A percentile compares a stretch with the other conserved stretches of the same genome.
These are phyloP conservation scores for Phytopythium aichiense DNA, from an alignment of 352 stramenopile genomes.

Conservation along the genomic window DNA sequence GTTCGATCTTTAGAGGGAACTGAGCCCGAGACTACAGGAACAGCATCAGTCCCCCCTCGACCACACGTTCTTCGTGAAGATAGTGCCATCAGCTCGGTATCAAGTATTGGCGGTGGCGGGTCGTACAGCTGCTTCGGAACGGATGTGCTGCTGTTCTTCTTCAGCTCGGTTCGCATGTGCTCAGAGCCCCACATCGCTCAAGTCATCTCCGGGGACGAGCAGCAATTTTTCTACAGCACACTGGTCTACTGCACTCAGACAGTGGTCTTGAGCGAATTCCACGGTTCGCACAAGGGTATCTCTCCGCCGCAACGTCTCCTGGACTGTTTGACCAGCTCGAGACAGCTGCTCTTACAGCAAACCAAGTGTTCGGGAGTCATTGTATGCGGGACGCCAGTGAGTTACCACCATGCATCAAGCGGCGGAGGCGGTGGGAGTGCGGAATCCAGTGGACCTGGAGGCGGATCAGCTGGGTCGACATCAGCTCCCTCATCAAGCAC, in stretches of 20 bases:
- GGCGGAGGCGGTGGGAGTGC: background rate
- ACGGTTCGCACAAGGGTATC: conserved; percentile 26
- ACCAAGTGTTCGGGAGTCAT: conserved; percentile 61
- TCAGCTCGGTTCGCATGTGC: conserved; percentile 40
- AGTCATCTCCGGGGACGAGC: conserved; percentile 42
- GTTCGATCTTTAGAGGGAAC: background rate
- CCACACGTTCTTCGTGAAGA: conserved; percentile 3
- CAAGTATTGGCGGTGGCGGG: background rate
- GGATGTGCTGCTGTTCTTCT: conserved; percentile 44
- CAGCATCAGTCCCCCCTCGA: background rate
- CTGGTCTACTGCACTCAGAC: conserved; percentile 64
- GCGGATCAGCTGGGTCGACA: background rate
- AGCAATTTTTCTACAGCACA: conserved; percentile 70
- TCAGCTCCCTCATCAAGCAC: background rate
- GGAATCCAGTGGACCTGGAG: background rate
- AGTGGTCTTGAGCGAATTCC: conserved; percentile 53
- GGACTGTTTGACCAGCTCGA: conserved; percentile 35
- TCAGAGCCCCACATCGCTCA: conserved; percentile 26
- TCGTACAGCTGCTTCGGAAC: conserved; percentile 41
- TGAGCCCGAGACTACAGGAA: background rate
- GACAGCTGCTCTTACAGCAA: conserved; percentile 59
- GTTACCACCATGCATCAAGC: conserved; percentile 9
- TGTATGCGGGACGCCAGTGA: conserved; percentile 27
- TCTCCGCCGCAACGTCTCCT: conserved; percentile 26
- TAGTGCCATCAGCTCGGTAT: background rate